Percentiles rank a stretch among this genome's conserved stretches.
These are phyloP conservation scores for Fomitopsis schrenkii DNA, from an alignment of 1,284 basidiomycete species.

Conservation along the genomic window DNA sequence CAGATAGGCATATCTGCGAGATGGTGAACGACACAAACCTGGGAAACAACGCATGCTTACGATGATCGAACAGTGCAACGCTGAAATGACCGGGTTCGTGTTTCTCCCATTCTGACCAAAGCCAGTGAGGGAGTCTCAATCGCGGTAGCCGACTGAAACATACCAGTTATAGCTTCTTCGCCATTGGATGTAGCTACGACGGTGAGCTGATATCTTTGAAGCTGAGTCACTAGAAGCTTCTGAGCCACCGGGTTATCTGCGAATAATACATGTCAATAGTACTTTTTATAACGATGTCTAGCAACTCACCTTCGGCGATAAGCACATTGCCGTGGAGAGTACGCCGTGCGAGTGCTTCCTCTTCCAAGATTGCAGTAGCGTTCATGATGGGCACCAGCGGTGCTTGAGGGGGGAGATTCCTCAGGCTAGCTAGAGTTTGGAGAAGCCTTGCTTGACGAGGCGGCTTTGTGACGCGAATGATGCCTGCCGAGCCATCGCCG, in stretches of 20 bases:
- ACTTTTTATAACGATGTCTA: background rate
- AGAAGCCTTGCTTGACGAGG: slow-evolving; percentile 55
- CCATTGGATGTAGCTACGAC: slow-evolving; percentile 63
- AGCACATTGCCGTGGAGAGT: slow-evolving; percentile 63
- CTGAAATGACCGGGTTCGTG: slow-evolving; percentile 65
- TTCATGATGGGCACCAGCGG: slow-evolving; percentile 31
- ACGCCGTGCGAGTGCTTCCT: slow-evolving; percentile 40
- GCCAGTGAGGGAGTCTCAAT: background rate
- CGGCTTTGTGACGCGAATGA: slow-evolving; percentile 67
- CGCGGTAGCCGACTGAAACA: slow-evolving; percentile 5
- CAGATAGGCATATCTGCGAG: slow-evolving; percentile 67
- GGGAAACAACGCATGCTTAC: slow-evolving; percentile 33
- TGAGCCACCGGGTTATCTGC: slow-evolving; percentile 67
- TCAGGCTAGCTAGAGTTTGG: slow-evolving; percentile 56
- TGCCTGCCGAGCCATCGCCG: slow-evolving; percentile 42
- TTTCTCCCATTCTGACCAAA: slow-evolving; percentile 53
- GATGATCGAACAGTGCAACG: slow-evolving; percentile 68
- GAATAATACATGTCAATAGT: slow-evolving; percentile 1
- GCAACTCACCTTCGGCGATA: slow-evolving; percentile 56
- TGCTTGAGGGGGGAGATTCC: slow-evolving; percentile 46
- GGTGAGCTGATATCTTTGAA: slow-evolving; percentile 54
- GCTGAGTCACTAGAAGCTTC: slow-evolving; percentile 59
- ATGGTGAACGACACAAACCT: background rate
- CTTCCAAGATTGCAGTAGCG: slow-evolving; percentile 41
- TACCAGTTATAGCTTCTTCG: slow-evolving; percentile 58